Evolutionary conservation across 192 early-diverging fungal genomes (phyloP).

Genomic region (Funneliformis mosseae): DNA sequence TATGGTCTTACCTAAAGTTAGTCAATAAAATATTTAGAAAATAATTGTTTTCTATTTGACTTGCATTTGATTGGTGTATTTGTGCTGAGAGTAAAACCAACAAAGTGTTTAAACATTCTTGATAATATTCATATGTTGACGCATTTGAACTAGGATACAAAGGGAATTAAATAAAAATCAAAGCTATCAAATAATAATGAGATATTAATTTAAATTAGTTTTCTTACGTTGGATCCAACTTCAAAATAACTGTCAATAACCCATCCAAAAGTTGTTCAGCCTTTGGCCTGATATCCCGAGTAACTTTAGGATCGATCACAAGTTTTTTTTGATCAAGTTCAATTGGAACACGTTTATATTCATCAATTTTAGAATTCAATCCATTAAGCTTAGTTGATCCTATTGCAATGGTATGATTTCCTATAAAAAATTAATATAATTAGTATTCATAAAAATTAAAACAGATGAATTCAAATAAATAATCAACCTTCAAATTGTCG

Average conservation of each 20-base stretch:
- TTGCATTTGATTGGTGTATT: conserved; percentile 48
- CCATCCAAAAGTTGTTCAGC: conserved; percentile 61
- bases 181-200: background rate
- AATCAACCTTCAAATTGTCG: conserved; percentile 63
- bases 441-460: background rate
- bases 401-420: background rate
- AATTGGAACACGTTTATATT: conserved; percentile 39
- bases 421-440: background rate
- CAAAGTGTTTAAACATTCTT: conserved; percentile 63
- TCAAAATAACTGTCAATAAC: conserved; percentile 55
- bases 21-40: conserved; percentile 67
- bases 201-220: background rate
- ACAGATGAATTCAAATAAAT: background rate
- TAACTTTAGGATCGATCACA: conserved; percentile 45
- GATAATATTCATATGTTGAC: conserved; percentile 67
- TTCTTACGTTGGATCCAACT: conserved; percentile 57
- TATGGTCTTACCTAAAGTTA: conserved; percentile 54
- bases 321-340: conserved; percentile 47
- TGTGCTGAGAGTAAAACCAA: conserved; percentile 68
- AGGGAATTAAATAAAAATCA: background rate
- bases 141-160: conserved; percentile 43
- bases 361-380: conserved; percentile 32
- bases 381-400: conserved; percentile 10
- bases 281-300: conserved; percentile 50
- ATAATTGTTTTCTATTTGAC: conserved; percentile 52